Evolutionary conservation across 352 stramenopile genomes (phyloP), one percentile per base, ranked within the genome.

Genomic region (Pythium vanterpoolii): DNA sequence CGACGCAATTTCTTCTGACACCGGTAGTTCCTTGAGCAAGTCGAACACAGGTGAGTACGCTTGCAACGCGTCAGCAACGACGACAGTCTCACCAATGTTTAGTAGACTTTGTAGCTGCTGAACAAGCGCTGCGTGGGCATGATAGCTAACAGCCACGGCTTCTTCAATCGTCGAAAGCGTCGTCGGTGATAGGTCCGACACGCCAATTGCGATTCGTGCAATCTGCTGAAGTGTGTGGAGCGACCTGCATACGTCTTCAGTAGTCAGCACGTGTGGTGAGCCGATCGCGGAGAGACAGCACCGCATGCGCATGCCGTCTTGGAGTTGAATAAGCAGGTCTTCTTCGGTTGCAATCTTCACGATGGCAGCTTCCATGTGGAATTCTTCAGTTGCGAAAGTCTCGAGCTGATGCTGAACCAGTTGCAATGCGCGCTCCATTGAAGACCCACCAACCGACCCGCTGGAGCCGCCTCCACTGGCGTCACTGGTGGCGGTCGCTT

Each of bases 341-440:
- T 51, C 49, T 6, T 84, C 72, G 4, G 69, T 53, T 8, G 60
- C 61, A 4, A 84, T 46, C 14, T 47, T 43, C 44, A 79, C 0
- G 2, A 72, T 42, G 13, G 42, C 51, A 24, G 69, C 43, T 26
- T 74, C 49, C 2, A 85, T 23, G 11, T 74, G 66, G 52, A 77
- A 78, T 6, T 70, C 56, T 31, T 86, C 70, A 43, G 65, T 74
- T 45, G 83, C 10, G 19, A 79, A 69, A 10, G 75, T 79, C 39
- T 83, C 72, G 6, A 87, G 33, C 42, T 87, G 76, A 44, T 87
- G 76, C 26, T 68, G 71, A 19, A 86, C 28, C 5, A 73, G 56
- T 26, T 64, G 47, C 26, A 86, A 42, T 14, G 75, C 62, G 16
- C 74, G 62, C 11, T 75, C 68, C 5, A 64, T 68, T 9, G 66